These are phyloP conservation scores for Saxispiralis lemnorum DNA, from an alignment of 495 filamentous ascomycete genomes.

Conservation along the genomic window DNA sequence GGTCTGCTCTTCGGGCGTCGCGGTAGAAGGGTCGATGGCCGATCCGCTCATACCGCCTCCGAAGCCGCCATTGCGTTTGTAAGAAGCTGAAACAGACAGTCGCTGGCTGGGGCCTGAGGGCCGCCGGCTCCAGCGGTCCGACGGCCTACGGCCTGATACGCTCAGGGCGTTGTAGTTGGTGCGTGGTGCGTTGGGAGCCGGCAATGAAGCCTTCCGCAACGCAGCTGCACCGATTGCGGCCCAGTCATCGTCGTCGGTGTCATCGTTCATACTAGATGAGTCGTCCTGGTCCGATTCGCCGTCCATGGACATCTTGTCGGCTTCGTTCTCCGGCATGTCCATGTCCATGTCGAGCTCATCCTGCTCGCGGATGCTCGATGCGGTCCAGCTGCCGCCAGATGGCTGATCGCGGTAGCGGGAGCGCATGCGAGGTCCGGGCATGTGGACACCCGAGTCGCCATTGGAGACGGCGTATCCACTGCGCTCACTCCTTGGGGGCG, in stretches of 20 bases:
- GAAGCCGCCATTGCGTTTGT: constrained; percentile 1
- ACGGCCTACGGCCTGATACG: constrained; percentile 6
- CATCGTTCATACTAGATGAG: constrained; percentile 71
- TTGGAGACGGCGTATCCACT: constrained; percentile 24
- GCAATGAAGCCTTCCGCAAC: constrained; percentile 40
- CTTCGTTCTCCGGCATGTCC: constrained; percentile 54
- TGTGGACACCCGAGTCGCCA: constrained; percentile 15
- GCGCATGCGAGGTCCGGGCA: constrained; percentile 23
- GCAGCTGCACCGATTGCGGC: constrained; percentile 74
- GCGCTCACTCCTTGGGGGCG: constrained; percentile 13
- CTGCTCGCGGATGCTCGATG: constrained; percentile 41
- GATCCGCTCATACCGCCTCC: not conserved
- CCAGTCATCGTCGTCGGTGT: constrained; percentile 98
- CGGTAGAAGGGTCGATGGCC: not conserved
- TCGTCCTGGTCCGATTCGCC: constrained; percentile 63
- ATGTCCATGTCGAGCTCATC: constrained; percentile 45
- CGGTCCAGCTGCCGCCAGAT: constrained; percentile 43
- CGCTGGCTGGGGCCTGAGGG: constrained; percentile 1
- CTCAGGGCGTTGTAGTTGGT: constrained; percentile 22
- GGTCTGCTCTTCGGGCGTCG: constrained; percentile 52
- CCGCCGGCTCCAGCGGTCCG: constrained; percentile 3
- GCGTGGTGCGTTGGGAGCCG: constrained; percentile 7
- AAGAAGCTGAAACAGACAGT: constrained; percentile 6
- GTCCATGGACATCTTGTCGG: constrained; percentile 91
- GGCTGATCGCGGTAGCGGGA: constrained; percentile 32